A percentile compares a stretch with the other conserved stretches of the same genome.
Evolutionary conservation across 148 eudicot species (phyloP).

Genomic region (Chenopodium suecicum): DNA sequence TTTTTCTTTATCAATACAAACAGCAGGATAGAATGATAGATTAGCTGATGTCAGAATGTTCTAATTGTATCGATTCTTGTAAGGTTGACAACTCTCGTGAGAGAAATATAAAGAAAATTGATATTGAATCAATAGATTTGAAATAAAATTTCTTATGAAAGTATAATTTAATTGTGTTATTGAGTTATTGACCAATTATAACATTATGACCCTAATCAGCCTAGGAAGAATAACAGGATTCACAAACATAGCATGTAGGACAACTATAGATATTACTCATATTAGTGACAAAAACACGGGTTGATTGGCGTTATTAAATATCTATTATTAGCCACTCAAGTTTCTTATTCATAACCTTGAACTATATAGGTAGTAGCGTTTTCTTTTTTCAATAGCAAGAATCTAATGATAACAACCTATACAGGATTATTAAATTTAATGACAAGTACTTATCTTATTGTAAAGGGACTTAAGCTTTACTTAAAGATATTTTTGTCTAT

Average conservation of each 20-base stretch:
- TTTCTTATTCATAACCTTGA: too few species aligned
- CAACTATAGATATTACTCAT: too few species aligned
- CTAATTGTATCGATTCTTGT: neutral
- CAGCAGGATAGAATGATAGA: neutral
- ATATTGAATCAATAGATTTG: too few species aligned
- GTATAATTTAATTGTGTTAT: neutral
- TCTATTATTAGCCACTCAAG: too few species aligned
- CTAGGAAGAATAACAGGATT: too few species aligned
- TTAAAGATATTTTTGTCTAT: neutral
- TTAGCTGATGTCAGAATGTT: constrained; percentile 1
- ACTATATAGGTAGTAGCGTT: neutral
- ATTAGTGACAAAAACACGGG: neutral
- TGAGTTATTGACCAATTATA: neutral
- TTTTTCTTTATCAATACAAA: neutral
- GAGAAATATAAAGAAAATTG: neutral
- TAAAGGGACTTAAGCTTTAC: neutral
- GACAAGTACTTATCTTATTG: neutral
- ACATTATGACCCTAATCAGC: neutral
- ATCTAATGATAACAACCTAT: neutral
- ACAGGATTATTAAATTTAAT: neutral
- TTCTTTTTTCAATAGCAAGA: neutral
- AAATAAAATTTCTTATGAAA: too few species aligned
- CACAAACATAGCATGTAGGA: too few species aligned
- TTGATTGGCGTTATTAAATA: neutral
- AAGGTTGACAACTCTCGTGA: neutral